Evolutionary conservation across 2,329 filamentous ascomycete genomes (phyloP), one percentile per base, ranked within the genome.

Genomic region (Diaporthe citri): DNA sequence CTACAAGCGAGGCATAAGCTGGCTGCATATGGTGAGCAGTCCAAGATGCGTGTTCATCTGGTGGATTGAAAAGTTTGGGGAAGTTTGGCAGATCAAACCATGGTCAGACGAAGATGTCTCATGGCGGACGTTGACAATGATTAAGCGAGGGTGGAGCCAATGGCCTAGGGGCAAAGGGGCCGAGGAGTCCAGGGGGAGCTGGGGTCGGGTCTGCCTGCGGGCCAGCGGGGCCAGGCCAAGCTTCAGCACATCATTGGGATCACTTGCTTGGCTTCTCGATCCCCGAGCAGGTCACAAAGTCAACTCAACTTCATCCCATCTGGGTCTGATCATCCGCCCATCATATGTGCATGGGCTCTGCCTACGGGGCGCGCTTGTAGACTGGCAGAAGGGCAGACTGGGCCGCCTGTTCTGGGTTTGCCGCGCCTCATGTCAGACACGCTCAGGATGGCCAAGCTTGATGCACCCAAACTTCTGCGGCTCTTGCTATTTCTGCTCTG

Each of bases 21-120:
- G 64, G 46, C 9, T 10, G 22, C 4, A 67, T 3, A 25, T 28
- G 31, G 22, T 39, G 28, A 51, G 31, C 12, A 22, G 20, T 9
- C 62, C 31, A 51, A 67, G 43, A 51, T 34, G 43, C 28, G 31
- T 52, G 64, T 67, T 67, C 64, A 67, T 67, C 64, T 67, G 64
- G 64, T 52, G 64, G 46, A 25, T 20, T 52, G 64, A 55, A 55
- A 69, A 69, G 48, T 55, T 55, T 69, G 64, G 46, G 34, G 64
- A 69, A 69, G 48, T 69, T 69, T 69, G 34, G 64, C 31, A 69
- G 64, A 69, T 69, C 64, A 69, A 69, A 55, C 64, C 64, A 69
- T 69, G 64, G 64, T 69, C 64, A 69, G 64, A 69, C 64, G 48
- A 28, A 69, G 15, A 6, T 55, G 64, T 69, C 48, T 69, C 64